phyloP scores from a whole-genome alignment of 202 grass and related monocot species.

The Schoenoplectus tabernaemontani region DNA sequence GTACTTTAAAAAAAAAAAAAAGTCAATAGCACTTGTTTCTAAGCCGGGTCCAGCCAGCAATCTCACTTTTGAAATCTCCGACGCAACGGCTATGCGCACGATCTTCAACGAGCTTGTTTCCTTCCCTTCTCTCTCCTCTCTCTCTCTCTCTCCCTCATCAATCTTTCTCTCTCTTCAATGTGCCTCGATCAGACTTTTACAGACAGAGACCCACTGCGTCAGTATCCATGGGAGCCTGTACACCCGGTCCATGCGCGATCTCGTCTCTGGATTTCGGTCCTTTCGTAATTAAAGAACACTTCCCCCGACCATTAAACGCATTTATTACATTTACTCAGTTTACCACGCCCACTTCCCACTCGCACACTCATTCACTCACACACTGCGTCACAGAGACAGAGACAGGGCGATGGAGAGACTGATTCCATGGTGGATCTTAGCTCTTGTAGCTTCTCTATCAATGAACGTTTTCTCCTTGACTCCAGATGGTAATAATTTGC shows the following conservation, averaged over 20 bases:
- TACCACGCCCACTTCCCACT: neutral
- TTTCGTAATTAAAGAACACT: constrained; percentile 24
- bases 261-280: constrained; percentile 6
- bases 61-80: constrained; percentile 24
- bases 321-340: neutral
- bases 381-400: constrained; percentile 9
- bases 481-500: constrained; percentile 37
- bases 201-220: neutral
- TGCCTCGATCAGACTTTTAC: constrained; percentile 10
- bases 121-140: neutral
- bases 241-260: neutral
- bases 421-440: neutral
- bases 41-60: neutral
- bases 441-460: neutral
- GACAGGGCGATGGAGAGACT: constrained; percentile 15
- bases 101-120: constrained; percentile 4
- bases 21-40: neutral
- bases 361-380: neutral
- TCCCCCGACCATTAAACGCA: neutral
- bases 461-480: constrained; percentile 28
- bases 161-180: constrained; percentile 21
- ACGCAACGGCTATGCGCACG: constrained; percentile 24
- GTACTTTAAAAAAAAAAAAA: no score
- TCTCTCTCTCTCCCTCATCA: neutral
- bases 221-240: neutral